Evolutionary conservation across 768 basidiomycete species (phyloP).

Genomic region (Xerocomellus intermedius): DNA sequence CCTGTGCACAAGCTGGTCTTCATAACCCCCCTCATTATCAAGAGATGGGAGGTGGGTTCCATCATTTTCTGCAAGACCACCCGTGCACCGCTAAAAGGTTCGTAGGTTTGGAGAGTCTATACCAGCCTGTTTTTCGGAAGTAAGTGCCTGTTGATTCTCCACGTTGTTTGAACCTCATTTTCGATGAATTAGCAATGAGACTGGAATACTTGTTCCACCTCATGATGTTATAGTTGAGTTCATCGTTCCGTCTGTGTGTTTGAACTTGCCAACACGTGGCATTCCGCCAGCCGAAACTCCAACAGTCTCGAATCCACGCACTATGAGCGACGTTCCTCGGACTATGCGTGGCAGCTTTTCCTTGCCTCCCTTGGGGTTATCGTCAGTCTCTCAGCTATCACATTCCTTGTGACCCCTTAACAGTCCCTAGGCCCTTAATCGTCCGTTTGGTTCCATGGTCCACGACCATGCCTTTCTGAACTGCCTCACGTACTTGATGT

Average conservation of each 20-base stretch:
- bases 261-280: neutral
- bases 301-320: conserved; percentile 62
- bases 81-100: neutral
- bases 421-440: conserved; percentile 47
- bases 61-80: neutral
- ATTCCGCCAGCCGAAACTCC: conserved; percentile 54
- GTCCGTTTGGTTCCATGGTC: conserved; percentile 54
- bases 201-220: conserved; percentile 41
- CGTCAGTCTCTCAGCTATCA: conserved; percentile 40
- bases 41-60: conserved; percentile 50
- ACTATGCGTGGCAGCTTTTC: conserved; percentile 74
- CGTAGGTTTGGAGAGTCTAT: conserved; percentile 69
- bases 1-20: conserved; percentile 56
- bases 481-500: conserved; percentile 66
- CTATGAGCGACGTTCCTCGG: conserved; percentile 60
- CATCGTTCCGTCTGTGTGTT: neutral
- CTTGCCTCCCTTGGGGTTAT: conserved; percentile 55
- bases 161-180: neutral
- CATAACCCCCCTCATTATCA: conserved; percentile 41
- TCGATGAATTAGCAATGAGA: conserved; percentile 21
- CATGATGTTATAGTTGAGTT: conserved; percentile 43
- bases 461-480: conserved; percentile 68
- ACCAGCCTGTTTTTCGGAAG: conserved; percentile 76
- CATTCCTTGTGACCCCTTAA: neutral
- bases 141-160: conserved; percentile 21